Conservation (phyloP, 164 flowering plant species). For the Paratinospora sagittata region DNA sequence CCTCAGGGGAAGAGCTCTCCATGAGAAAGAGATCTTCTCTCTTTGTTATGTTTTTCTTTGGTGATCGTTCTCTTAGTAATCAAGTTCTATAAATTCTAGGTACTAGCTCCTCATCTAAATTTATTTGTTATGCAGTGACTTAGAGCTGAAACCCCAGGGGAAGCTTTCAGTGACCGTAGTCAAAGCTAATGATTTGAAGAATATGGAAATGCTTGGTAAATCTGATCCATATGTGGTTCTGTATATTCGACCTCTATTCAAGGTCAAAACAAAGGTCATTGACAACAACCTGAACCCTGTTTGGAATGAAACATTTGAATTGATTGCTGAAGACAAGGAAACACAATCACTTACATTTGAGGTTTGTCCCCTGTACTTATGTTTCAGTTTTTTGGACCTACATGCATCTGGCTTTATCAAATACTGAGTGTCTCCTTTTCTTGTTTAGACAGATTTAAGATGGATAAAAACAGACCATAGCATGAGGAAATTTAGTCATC, state of each 20-base stretch:
- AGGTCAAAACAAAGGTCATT: conserved; percentile 67
- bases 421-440: neutral
- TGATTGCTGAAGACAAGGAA: conserved; percentile 96
- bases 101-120: neutral
- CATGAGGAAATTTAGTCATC: too few species aligned
- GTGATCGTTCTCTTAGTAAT: neutral
- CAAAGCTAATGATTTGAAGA: conserved; percentile 79
- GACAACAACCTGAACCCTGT: conserved; percentile 90
- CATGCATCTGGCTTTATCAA: neutral
- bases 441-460: neutral
- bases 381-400: neutral
- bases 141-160: conserved; percentile 97
- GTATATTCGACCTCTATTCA: conserved; percentile 70
- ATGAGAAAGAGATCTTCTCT: too few species aligned
- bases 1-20: conserved; percentile 51
- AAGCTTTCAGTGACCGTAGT: conserved; percentile 55
- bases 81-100: neutral
- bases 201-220: conserved; percentile 97
- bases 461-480: neutral
- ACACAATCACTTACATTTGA: conserved; percentile 78
- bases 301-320: conserved; percentile 82
- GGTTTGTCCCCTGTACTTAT: conserved; percentile 38
- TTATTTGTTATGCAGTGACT: conserved; percentile 51
- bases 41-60: too few species aligned
- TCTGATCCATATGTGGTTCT: conserved; percentile 90